Evolutionary conservation across 139 green algal genomes (phyloP).

Genomic region (Parachlorella kessleri): DNA sequence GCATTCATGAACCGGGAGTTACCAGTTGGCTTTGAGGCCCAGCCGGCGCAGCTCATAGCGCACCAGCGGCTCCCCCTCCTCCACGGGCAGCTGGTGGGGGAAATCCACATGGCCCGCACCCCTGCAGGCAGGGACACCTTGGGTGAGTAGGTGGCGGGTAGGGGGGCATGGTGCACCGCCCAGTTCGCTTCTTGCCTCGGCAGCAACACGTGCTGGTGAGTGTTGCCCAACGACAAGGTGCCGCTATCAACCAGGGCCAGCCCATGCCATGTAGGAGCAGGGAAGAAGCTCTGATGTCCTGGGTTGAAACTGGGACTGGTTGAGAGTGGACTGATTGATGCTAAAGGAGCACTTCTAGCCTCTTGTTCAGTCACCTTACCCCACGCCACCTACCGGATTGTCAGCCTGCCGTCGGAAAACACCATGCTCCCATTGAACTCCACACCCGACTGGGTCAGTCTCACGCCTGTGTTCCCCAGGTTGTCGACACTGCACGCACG

Average conservation of each 20-base stretch:
- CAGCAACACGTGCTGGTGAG: too few species aligned
- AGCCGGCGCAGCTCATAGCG: conserved; percentile 38
- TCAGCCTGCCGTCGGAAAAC: not conserved
- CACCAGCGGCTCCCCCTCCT: conserved; percentile 31
- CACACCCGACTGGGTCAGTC: conserved; percentile 19
- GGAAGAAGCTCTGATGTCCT: too few species aligned
- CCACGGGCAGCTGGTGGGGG: conserved; percentile 40
- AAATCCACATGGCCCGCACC: conserved; percentile 16
- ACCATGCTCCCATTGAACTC: conserved; percentile 23
- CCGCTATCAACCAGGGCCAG: too few species aligned
- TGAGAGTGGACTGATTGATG: too few species aligned
- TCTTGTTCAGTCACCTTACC: not conserved
- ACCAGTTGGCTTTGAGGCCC: conserved; percentile 47
- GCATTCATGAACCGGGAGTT: too few species aligned
- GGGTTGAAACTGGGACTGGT: too few species aligned
- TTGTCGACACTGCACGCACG: conserved; percentile 20
- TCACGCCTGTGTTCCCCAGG: conserved; percentile 14
- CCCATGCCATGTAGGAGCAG: too few species aligned
- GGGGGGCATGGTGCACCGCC: too few species aligned
- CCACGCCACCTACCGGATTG: not conserved
- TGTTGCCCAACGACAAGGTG: too few species aligned
- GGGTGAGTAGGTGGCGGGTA: not conserved
- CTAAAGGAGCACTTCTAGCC: too few species aligned
- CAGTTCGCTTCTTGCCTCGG: too few species aligned
- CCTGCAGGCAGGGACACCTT: not conserved